These are phyloP conservation scores for Avicennia marina DNA, from an alignment of 257 asterid genomes.

Conservation along the genomic window DNA sequence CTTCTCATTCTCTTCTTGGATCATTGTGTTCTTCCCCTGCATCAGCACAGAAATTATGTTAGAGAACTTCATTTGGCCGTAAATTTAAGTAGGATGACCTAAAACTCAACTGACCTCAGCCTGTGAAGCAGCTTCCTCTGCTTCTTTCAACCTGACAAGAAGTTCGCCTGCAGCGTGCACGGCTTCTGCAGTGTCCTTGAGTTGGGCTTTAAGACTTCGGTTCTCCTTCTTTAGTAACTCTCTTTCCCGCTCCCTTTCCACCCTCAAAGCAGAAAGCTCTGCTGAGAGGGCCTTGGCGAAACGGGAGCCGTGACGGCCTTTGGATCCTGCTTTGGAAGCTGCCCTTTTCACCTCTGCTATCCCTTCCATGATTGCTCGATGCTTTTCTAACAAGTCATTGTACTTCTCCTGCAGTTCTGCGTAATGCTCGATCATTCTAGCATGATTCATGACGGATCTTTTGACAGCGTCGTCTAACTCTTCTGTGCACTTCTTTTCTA, in stretches of 20 bases:
- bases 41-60: not conserved
- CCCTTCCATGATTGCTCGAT: constrained; percentile 69
- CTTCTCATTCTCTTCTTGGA: constrained; percentile 77
- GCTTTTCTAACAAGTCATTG: constrained; percentile 60
- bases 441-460: constrained; percentile 74
- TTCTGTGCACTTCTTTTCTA: constrained; percentile 72
- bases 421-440: constrained; percentile 91
- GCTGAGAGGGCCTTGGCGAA: constrained; percentile 79
- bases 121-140: constrained; percentile 73
- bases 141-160: constrained; percentile 84
- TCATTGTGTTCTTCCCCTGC: constrained; percentile 54
- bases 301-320: constrained; percentile 78
- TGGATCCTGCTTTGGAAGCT: constrained; percentile 84
- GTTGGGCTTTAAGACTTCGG: constrained; percentile 60
- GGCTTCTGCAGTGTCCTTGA: constrained; percentile 95
- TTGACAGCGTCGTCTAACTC: constrained; percentile 84
- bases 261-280: constrained; percentile 86
- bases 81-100: too few species aligned
- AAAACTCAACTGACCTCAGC: constrained; percentile 87
- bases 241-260: constrained; percentile 78
- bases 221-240: constrained; percentile 76
- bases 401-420: constrained; percentile 83
- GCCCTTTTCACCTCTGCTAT: constrained; percentile 86
- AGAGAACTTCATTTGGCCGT: too few species aligned
- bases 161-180: constrained; percentile 98